phyloP scores from a whole-genome alignment of 73 alveolate genomes.

The Uronychia binucleata region DNA sequence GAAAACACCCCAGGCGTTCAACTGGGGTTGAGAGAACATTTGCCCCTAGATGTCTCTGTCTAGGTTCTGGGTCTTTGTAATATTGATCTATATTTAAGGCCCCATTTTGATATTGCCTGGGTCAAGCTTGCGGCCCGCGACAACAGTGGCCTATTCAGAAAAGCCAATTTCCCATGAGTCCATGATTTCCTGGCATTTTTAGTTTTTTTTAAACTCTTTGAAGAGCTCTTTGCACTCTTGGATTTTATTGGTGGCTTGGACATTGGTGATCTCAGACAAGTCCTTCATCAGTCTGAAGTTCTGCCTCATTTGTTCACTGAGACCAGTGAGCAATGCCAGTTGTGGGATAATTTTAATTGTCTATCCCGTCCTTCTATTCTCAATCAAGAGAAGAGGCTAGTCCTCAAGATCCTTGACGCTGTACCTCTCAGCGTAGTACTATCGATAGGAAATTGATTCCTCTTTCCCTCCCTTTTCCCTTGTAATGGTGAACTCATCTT shows the following conservation, averaged over 20 bases:
- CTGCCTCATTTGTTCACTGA: conserved; percentile 90
- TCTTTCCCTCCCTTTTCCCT: conserved; percentile 39
- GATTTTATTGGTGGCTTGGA: conserved; percentile 79
- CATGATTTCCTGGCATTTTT: conserved; percentile 67
- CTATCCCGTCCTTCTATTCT: conserved; percentile 35
- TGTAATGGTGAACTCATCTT: conserved; percentile 44
- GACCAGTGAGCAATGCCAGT: conserved; percentile 91
- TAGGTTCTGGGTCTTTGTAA: conserved; percentile 73
- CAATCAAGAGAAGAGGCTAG: conserved; percentile 72
- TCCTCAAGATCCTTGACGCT: conserved; percentile 52
- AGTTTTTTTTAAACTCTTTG: conserved; percentile 60
- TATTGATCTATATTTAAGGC: conserved; percentile 20
- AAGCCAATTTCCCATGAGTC: conserved; percentile 84
- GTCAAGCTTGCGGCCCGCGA: conserved; percentile 48
- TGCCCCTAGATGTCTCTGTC: conserved; percentile 80
- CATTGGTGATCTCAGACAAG: conserved; percentile 84
- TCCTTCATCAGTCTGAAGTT: conserved; percentile 91
- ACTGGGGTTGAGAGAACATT: conserved; percentile 77
- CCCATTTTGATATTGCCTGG: conserved; percentile 79
- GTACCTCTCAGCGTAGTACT: conserved; percentile 68
- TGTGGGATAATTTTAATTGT: conserved; percentile 76
- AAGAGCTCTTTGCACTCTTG: conserved; percentile 85
- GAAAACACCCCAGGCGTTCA: conserved; percentile 88
- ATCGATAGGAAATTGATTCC: conserved; percentile 61
- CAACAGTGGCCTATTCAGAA: conserved; percentile 62